These are phyloP conservation scores for Axilococcus clingmanii DNA, from an alignment of 139 green algal genomes.

Conservation along the genomic window DNA sequence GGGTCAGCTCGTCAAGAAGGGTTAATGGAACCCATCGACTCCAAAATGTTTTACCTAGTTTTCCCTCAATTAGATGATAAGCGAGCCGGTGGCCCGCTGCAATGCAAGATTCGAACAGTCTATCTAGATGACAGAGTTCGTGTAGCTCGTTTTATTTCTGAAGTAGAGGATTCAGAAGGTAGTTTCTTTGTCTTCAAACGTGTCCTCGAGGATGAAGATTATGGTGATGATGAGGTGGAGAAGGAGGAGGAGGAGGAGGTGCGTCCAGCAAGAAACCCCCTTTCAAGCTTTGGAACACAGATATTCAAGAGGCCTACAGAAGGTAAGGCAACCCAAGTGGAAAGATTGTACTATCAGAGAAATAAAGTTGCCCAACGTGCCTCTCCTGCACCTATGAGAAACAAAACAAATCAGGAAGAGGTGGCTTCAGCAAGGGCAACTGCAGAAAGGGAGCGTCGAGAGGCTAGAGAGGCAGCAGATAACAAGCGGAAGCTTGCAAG, in stretches of 20 bases:
- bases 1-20: constrained; percentile 16
- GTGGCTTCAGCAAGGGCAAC: too few relatives aligned
- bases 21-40: constrained; percentile 7
- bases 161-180: constrained; percentile 2
- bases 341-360: too few relatives aligned
- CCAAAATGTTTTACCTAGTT: constrained; percentile 14
- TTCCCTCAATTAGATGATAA: constrained; percentile 15
- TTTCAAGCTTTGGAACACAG: too few relatives aligned
- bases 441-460: constrained; percentile 9
- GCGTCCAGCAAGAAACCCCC: too few relatives aligned
- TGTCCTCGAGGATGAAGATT: too few relatives aligned
- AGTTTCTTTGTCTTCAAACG: constrained; percentile 15
- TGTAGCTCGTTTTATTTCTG: constrained; percentile 2
- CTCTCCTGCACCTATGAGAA: constrained; percentile 4
- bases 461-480: not conserved
- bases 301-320: too few relatives aligned
- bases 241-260: constrained; percentile 8
- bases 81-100: constrained; percentile 7
- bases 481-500: too few relatives aligned
- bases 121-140: constrained; percentile 29
- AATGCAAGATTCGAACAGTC: constrained; percentile 7
- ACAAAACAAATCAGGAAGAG: constrained; percentile 6
- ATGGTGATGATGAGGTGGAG: too few relatives aligned
- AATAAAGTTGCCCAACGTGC: too few relatives aligned
- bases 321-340: too few relatives aligned